Percentiles rank a stretch among this genome's conserved stretches.
Conservation (phyloP, 2,329 filamentous ascomycete species). For the Arthrobotrys pseudoclavata region DNA sequence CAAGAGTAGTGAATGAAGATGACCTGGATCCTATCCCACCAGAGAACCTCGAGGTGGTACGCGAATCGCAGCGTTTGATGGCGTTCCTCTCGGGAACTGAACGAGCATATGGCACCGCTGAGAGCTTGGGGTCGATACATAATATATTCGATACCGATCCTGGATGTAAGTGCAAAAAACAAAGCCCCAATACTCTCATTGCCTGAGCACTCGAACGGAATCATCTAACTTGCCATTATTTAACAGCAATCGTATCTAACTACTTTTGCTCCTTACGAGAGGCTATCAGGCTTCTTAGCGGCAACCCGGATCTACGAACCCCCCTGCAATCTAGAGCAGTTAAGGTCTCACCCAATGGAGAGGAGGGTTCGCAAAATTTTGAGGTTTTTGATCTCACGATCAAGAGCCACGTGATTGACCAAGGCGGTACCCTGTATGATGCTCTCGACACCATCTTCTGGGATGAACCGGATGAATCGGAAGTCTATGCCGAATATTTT, state of each 20-base stretch:
- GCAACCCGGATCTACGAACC: constrained; percentile 49
- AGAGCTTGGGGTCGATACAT: constrained; percentile 59
- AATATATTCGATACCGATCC: constrained; percentile 53
- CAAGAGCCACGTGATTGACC: constrained; percentile 28
- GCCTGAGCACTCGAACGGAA: not conserved
- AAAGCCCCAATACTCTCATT: not conserved
- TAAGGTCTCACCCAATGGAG: constrained; percentile 43
- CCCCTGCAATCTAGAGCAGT: constrained; percentile 52
- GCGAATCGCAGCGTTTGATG: constrained; percentile 63
- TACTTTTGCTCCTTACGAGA: constrained; percentile 58
- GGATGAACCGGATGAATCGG: constrained; percentile 55
- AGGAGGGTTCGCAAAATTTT: constrained; percentile 60
- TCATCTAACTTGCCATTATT: not conserved
- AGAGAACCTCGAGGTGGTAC: constrained; percentile 58
- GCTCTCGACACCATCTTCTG: constrained; percentile 62
- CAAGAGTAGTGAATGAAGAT: constrained; percentile 61
- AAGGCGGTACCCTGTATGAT: constrained; percentile 61
- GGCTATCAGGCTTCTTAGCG: constrained; percentile 39
- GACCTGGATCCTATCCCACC: constrained; percentile 51
- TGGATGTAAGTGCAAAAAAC: constrained; percentile 33
- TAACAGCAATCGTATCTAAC: constrained; percentile 54
- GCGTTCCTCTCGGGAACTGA: constrained; percentile 63
- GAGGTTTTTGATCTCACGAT: constrained; percentile 55
- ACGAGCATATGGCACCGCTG: constrained; percentile 63
- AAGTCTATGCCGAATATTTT: constrained; percentile 61